A percentile compares a stretch with the other conserved stretches of the same genome.
These are phyloP conservation scores for Vachellia collinsii DNA, from an alignment of 306 rosid species.

Conservation along the genomic window DNA sequence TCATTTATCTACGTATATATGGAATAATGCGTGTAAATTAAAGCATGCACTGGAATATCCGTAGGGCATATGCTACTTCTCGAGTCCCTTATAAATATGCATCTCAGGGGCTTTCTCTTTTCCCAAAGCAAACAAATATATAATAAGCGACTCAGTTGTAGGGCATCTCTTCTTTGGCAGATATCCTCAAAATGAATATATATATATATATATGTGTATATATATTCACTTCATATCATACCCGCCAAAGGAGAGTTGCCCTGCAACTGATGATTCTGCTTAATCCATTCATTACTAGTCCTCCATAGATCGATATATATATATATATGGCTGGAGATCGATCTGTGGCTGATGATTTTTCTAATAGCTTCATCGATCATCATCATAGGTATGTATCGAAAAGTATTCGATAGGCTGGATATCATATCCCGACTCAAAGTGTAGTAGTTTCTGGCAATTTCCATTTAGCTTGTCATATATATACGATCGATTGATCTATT, in stretches of 20 bases:
- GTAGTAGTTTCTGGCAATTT: not conserved
- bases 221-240: not conserved
- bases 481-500: no score
- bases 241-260: conserved; percentile 98
- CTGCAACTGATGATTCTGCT: conserved; percentile 63
- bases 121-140: not conserved
- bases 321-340: not conserved
- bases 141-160: conserved; percentile 53
- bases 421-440: not conserved
- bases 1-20: conserved; percentile 5
- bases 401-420: not conserved
- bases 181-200: not conserved
- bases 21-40: conserved; percentile 4
- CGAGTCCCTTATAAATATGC: conserved; percentile 28
- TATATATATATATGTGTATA: no score
- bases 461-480: not conserved
- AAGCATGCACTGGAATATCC: conserved; percentile 40
- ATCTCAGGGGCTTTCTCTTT: not conserved
- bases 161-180: conserved; percentile 82
- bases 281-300: conserved; percentile 11
- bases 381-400: conserved; percentile 16
- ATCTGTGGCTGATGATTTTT: not conserved
- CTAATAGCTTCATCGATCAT: not conserved
- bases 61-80: conserved; percentile 49
- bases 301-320: not conserved